Percentiles rank a stretch among this genome's conserved stretches.
Conservation (phyloP, 805 yeast species). For the Candida parachauliodes region DNA sequence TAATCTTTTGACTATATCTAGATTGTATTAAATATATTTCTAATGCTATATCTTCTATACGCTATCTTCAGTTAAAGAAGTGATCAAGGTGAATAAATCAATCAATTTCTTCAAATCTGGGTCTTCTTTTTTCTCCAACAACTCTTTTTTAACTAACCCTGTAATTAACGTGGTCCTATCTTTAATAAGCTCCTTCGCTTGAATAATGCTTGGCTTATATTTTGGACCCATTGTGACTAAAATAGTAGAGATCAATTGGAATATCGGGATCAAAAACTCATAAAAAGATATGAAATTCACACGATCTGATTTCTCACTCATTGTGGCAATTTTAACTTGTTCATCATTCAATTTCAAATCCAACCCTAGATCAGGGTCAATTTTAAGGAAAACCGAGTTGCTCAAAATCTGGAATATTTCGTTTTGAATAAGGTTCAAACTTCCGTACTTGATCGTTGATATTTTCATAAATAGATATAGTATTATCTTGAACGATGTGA, state of each 20-base stretch:
- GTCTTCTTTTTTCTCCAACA: conserved; percentile 22
- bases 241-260: conserved; percentile 67
- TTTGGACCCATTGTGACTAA: conserved; percentile 75
- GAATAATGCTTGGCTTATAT: conserved; percentile 54
- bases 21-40: too few relatives aligned
- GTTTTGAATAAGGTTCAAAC: conserved; percentile 69
- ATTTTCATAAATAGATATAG: conserved; percentile 67
- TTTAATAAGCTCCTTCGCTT: conserved; percentile 48
- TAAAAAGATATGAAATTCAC: conserved; percentile 46
- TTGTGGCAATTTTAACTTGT: conserved; percentile 42
- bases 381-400: conserved; percentile 50
- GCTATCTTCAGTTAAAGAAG: conserved; percentile 34
- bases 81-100: conserved; percentile 49
- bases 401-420: conserved; percentile 64
- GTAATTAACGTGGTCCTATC: conserved; percentile 54
- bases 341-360: conserved; percentile 30
- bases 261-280: conserved; percentile 68
- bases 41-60: neutral
- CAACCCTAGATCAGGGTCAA: conserved; percentile 80
- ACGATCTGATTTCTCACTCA: conserved; percentile 36
- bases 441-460: conserved; percentile 75
- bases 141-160: conserved; percentile 61
- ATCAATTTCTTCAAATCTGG: conserved; percentile 46
- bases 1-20: too few relatives aligned
- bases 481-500: conserved; percentile 72